phyloP scores from a whole-genome alignment of 164 flowering plant genomes.

The Dillenia suffruticosa region DNA sequence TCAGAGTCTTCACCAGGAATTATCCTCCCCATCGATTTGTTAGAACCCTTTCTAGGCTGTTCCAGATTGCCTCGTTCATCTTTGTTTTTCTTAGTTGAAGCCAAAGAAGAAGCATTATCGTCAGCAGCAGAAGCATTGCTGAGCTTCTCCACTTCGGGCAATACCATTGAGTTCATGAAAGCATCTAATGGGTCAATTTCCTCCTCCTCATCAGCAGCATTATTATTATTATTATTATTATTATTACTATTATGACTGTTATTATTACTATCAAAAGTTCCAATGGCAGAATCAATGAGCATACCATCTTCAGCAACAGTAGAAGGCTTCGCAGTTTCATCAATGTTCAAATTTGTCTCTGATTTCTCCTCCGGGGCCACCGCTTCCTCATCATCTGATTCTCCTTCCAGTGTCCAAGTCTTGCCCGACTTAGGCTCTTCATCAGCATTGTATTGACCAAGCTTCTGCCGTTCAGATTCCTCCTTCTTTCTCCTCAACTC shows the following conservation, averaged over 20 bases:
- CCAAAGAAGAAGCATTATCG: slow-evolving; percentile 20
- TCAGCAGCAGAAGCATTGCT: slow-evolving; percentile 21
- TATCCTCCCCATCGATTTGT: slow-evolving; percentile 68
- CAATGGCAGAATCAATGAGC: slow-evolving; percentile 44
- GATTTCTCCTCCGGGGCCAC: slow-evolving; percentile 26
- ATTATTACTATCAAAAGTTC: slow-evolving; percentile 16
- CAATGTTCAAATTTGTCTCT: slow-evolving; percentile 42
- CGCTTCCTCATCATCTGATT: slow-evolving; percentile 87
- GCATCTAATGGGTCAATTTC: slow-evolving; percentile 97
- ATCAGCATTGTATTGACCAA: slow-evolving; percentile 38
- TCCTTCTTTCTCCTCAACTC: slow-evolving; percentile 79
- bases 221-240: slow-evolving; percentile 30
- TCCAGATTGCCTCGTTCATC: slow-evolving; percentile 26
- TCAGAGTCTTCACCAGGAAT: slow-evolving; percentile 90
- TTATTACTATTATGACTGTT: slow-evolving; percentile 21
- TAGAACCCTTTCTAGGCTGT: slow-evolving; percentile 31
- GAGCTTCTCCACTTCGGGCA: slow-evolving; percentile 89
- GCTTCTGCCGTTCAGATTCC: slow-evolving; percentile 68
- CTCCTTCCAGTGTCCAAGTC: slow-evolving; percentile 94
- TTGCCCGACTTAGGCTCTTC: slow-evolving; percentile 67
- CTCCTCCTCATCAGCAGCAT: slow-evolving; percentile 45
- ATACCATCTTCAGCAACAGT: slow-evolving; percentile 35
- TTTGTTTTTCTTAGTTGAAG: slow-evolving; percentile 28
- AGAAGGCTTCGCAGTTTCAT: slow-evolving; percentile 29
- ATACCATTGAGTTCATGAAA: slow-evolving; percentile 86